These are phyloP conservation scores for Cylindrotheca fusiformis DNA, from an alignment of 108 stramenopile species.

Conservation along the genomic window DNA sequence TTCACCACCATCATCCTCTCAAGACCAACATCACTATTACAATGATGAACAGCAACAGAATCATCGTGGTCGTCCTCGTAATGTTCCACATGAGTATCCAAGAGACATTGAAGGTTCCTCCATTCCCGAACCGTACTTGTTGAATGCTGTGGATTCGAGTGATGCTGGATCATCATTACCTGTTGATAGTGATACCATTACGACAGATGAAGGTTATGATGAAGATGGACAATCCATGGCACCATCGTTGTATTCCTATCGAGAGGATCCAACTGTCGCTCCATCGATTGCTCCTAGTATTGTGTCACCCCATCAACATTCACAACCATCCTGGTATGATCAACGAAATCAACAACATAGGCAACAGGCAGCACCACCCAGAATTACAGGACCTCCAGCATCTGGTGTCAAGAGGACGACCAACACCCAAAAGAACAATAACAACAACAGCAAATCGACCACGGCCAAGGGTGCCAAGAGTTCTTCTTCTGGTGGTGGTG, in stretches of 20 bases:
- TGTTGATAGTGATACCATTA: background rate
- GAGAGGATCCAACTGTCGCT: background rate
- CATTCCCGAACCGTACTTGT: background rate
- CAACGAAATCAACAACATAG: too few relatives aligned
- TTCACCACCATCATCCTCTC: too few relatives aligned
- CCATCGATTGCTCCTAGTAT: background rate
- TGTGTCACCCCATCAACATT: too few relatives aligned
- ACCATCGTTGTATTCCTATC: background rate
- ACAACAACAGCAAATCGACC: background rate
- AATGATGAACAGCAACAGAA: background rate
- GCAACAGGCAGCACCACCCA: background rate
- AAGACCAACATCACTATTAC: background rate
- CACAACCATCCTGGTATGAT: too few relatives aligned
- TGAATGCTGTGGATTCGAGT: background rate
- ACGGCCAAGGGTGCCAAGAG: background rate
- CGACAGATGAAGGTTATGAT: too few relatives aligned
- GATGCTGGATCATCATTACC: background rate
- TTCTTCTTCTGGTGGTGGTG: background rate
- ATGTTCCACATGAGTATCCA: too few relatives aligned
- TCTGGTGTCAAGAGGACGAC: background rate
- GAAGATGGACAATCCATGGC: background rate
- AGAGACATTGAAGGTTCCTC: too few relatives aligned
- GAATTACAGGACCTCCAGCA: background rate
- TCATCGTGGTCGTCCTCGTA: background rate
- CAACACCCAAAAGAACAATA: background rate